phyloP scores from a whole-genome alignment of 2,329 filamentous ascomycete genomes.

The Elsinoe arachidis region DNA sequence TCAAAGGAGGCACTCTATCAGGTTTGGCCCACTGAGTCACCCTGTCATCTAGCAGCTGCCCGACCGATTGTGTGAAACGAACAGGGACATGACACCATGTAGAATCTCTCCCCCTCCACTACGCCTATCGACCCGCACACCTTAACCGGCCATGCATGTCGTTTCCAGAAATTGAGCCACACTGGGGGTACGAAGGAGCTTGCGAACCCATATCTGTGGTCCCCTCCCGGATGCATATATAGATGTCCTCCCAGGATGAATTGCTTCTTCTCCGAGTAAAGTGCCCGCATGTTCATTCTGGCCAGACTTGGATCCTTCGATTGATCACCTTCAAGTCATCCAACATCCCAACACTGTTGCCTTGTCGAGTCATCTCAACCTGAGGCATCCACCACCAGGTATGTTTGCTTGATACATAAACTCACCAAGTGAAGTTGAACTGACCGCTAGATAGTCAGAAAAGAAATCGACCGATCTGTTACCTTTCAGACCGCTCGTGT shows the following conservation, averaged over 20 bases:
- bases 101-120: background rate
- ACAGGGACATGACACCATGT: conserved; percentile 13
- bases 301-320: background rate
- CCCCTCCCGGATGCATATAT: background rate
- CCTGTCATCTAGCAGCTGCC: conserved; percentile 16
- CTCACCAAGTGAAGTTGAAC: background rate
- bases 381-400: background rate
- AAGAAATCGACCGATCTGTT: background rate
- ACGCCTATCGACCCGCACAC: conserved; percentile 5
- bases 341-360: conserved; percentile 1
- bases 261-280: conserved; percentile 2
- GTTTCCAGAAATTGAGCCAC: conserved; percentile 9
- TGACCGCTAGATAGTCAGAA: background rate
- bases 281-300: conserved; percentile 7
- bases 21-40: conserved; percentile 16
- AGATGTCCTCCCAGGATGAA: background rate
- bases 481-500: background rate
- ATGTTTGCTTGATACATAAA: background rate
- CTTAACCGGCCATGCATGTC: conserved; percentile 3
- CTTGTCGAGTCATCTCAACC: conserved; percentile 1
- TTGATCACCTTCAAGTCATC: background rate
- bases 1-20: background rate
- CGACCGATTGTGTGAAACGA: conserved; percentile 13
- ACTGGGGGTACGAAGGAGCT: conserved; percentile 6
- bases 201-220: conserved; percentile 1